A percentile compares a stretch with the other conserved stretches of the same genome.
These are phyloP conservation scores for Saussurea involucrata DNA, from an alignment of 129 eudicot genomes.

Conservation along the genomic window DNA sequence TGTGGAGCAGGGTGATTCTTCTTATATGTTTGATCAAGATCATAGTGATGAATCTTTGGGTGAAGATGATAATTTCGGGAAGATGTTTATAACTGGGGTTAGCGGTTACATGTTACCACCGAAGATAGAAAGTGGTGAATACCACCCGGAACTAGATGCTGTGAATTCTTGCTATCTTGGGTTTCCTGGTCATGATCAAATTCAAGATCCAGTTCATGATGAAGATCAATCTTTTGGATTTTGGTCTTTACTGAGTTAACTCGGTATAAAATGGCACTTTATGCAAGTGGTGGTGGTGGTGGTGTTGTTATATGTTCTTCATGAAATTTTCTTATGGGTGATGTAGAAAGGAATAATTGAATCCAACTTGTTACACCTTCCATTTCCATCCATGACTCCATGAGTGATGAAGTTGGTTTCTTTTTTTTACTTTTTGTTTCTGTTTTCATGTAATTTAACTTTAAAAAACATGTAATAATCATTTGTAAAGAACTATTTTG, in stretches of 20 bases:
- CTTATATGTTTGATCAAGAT: slow-evolving; percentile 54
- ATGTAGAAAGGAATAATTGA: slow-evolving; percentile 33
- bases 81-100: slow-evolving; percentile 32
- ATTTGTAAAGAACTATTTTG: slow-evolving; percentile 2
- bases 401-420: slow-evolving; percentile 19
- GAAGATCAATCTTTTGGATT: slow-evolving; percentile 61
- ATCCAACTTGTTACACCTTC: slow-evolving; percentile 27
- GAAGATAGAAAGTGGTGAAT: slow-evolving; percentile 34
- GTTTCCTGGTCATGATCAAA: slow-evolving; percentile 26
- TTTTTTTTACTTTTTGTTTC: background rate
- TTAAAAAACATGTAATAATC: slow-evolving; percentile 1
- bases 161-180: slow-evolving; percentile 55
- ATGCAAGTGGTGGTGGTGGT: background rate
- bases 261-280: background rate
- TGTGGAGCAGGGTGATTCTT: slow-evolving; percentile 54
- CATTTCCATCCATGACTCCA: too few species aligned
- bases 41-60: slow-evolving; percentile 63
- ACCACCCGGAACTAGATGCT: slow-evolving; percentile 34
- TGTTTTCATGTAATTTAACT: slow-evolving; percentile 6
- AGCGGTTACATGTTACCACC: slow-evolving; percentile 37
- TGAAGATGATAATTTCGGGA: slow-evolving; percentile 53
- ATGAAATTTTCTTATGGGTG: slow-evolving; percentile 10
- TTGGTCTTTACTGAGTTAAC: slow-evolving; percentile 67
- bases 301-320: slow-evolving; percentile 2
- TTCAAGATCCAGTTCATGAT: background rate